These are phyloP conservation scores for Sabuloglossum arenarium DNA, from an alignment of 495 filamentous ascomycete genomes.

Conservation along the genomic window DNA sequence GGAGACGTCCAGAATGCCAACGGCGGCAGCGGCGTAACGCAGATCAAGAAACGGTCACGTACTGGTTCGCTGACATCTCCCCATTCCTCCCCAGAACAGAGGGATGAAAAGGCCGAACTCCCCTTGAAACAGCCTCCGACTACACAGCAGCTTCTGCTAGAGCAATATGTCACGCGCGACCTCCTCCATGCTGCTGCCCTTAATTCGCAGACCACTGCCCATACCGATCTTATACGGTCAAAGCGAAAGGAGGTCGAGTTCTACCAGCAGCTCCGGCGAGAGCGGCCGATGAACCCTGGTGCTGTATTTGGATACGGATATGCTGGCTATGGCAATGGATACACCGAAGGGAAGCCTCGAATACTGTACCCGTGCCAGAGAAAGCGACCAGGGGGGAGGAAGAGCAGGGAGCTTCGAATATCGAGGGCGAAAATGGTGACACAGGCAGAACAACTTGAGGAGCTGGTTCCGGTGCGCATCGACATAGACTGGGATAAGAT, in stretches of 20 bases:
- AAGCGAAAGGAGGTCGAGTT: conserved; percentile 33
- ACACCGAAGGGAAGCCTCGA: conserved; percentile 30
- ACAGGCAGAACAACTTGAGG: conserved; percentile 77
- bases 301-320: conserved; percentile 64
- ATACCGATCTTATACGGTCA: conserved; percentile 13
- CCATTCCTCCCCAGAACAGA: not conserved
- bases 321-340: conserved; percentile 70
- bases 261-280: conserved; percentile 26
- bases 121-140: conserved; percentile 4
- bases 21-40: not conserved
- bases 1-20: conserved; percentile 1
- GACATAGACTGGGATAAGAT: conserved; percentile 94
- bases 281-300: conserved; percentile 33
- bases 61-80: not conserved
- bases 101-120: not conserved
- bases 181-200: conserved; percentile 13
- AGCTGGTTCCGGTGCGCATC: conserved; percentile 73
- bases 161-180: conserved; percentile 7
- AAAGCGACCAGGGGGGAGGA: conserved; percentile 50
- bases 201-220: conserved; percentile 17
- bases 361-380: conserved; percentile 58
- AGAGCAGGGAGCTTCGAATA: conserved; percentile 46
- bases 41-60: conserved; percentile 2
- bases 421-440: conserved; percentile 55
- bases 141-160: conserved; percentile 2